Percentiles rank a stretch among this genome's conserved stretches.
Evolutionary conservation across 192 early-diverging fungal genomes (phyloP).

Genomic region (Backusella tuberculispora): DNA sequence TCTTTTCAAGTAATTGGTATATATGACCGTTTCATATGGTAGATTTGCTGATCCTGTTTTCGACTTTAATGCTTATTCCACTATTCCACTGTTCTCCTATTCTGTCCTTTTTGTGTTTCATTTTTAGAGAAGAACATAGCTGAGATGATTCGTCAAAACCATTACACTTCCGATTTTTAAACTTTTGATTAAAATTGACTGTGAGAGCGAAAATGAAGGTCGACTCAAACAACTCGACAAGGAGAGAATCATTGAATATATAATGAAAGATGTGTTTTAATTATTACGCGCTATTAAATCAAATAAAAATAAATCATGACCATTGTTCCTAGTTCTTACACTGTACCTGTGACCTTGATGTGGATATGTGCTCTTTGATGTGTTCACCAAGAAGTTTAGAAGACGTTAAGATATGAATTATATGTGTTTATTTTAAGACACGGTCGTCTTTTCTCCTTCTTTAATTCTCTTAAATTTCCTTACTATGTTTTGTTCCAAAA

Average conservation of each 20-base stretch:
- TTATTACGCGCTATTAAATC: not conserved
- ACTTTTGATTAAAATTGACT: not conserved
- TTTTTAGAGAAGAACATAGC: not conserved
- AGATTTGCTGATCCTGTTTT: constrained; percentile 7
- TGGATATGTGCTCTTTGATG: constrained; percentile 23
- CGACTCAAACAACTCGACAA: not conserved
- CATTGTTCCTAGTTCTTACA: not conserved
- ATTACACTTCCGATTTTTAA: not conserved
- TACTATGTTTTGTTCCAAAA: constrained; percentile 16
- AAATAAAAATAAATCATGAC: not conserved
- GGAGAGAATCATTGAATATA: not conserved
- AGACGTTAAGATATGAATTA: constrained; percentile 18
- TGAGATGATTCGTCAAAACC: not conserved
- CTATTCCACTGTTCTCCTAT: not conserved
- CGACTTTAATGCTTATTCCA: not conserved
- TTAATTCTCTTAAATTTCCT: constrained; percentile 17
- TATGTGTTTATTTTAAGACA: constrained; percentile 9
- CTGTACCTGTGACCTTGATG: constrained; percentile 3
- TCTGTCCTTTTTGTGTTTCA: not conserved
- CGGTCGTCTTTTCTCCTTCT: not conserved
- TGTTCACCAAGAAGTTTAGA: constrained; percentile 29
- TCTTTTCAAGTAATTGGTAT: not conserved
- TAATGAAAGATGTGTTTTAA: not conserved
- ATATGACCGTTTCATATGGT: not conserved
- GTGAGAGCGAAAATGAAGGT: not conserved